Evolutionary conservation across 495 filamentous ascomycete species (phyloP).

Genomic region (Acidomyces sp.): DNA sequence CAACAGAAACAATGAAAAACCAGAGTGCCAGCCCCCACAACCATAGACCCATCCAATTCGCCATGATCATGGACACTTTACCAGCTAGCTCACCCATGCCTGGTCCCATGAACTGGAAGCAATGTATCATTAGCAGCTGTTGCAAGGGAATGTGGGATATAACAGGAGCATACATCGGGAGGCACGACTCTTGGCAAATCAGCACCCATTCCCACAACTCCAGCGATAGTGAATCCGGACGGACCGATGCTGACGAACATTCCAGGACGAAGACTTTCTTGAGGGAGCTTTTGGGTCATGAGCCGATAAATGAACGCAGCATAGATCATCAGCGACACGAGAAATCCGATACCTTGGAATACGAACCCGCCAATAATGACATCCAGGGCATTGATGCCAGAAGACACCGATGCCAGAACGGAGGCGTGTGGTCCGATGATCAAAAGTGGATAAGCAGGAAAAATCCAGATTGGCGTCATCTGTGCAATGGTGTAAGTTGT

Average conservation of each 20-base stretch:
- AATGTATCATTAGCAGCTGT: too few species aligned
- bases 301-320: conserved; percentile 75
- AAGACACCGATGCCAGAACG: conserved; percentile 43
- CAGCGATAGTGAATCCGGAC: conserved; percentile 63
- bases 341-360: conserved; percentile 71
- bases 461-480: conserved; percentile 90
- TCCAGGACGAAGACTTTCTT: conserved; percentile 60
- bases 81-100: conserved; percentile 44
- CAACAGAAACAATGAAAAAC: conserved; percentile 72
- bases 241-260: conserved; percentile 81
- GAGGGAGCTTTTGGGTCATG: conserved; percentile 82
- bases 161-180: conserved; percentile 23
- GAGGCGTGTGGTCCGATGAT: conserved; percentile 64
- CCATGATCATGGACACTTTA: conserved; percentile 40
- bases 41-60: conserved; percentile 57
- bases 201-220: conserved; percentile 47
- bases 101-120: conserved; percentile 15
- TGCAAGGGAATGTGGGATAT: too few species aligned
- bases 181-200: conserved; percentile 35
- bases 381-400: conserved; percentile 34
- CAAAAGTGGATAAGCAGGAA: conserved; percentile 76
- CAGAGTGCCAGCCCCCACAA: conserved; percentile 74
- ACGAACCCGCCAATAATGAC: conserved; percentile 60
- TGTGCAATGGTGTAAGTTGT: conserved; percentile 67
- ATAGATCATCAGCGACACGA: conserved; percentile 60